Conservation (phyloP, 805 yeast genomes). For the Kodamaea fukazawae region DNA sequence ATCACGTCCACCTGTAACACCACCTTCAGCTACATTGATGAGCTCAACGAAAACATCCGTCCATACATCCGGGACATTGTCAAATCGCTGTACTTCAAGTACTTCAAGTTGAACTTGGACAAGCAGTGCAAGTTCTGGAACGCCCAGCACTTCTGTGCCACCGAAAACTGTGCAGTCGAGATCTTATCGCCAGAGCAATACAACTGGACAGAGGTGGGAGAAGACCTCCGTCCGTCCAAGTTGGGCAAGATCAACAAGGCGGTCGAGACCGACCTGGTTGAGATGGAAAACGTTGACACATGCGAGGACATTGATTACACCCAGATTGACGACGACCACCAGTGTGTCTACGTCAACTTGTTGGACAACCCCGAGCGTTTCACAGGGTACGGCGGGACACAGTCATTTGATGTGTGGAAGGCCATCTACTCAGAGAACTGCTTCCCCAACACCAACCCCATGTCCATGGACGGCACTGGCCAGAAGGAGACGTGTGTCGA, state of each 20-base stretch:
- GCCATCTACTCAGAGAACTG: slow-evolving; percentile 92
- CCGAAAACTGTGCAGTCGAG: slow-evolving; percentile 87
- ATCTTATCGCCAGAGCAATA: slow-evolving; percentile 63
- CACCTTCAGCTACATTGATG: slow-evolving; percentile 43
- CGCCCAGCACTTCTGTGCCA: slow-evolving; percentile 79
- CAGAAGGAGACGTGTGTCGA: slow-evolving; percentile 64
- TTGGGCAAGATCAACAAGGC: slow-evolving; percentile 47
- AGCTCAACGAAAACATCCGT: slow-evolving; percentile 31
- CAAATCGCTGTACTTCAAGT: slow-evolving; percentile 77
- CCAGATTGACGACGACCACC: slow-evolving; percentile 61
- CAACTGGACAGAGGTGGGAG: slow-evolving; percentile 57
- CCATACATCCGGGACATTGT: slow-evolving; percentile 59
- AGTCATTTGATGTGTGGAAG: slow-evolving; percentile 88
- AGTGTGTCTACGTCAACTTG: slow-evolving; percentile 81
- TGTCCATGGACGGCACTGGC: slow-evolving; percentile 32
- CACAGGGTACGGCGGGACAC: slow-evolving; percentile 94
- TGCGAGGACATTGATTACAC: slow-evolving; percentile 62
- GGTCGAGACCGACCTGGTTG: slow-evolving; percentile 23
- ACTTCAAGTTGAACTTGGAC: slow-evolving; percentile 80
- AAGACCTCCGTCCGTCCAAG: slow-evolving; percentile 68
- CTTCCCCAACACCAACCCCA: slow-evolving; percentile 53
- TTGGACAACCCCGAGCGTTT: slow-evolving; percentile 91
- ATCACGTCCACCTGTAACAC: slow-evolving; percentile 46
- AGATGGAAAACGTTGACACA: slow-evolving; percentile 24
- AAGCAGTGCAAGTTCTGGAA: slow-evolving; percentile 85